These are phyloP conservation scores for Hibiscus syriacus DNA, from an alignment of 345 rosid genomes.

Conservation along the genomic window DNA sequence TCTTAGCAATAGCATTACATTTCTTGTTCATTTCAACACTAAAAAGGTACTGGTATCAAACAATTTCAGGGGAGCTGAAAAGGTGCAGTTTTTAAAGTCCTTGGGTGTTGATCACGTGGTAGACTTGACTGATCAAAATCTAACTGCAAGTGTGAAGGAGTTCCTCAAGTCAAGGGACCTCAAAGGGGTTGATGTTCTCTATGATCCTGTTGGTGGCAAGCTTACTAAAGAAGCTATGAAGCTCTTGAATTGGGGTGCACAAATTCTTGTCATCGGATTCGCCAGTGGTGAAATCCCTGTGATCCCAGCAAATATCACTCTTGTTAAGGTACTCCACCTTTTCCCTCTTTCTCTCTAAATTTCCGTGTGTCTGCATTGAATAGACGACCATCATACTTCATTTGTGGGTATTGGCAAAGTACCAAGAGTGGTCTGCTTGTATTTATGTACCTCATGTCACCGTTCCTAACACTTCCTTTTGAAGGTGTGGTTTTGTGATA, in stretches of 20 bases:
- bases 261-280: conserved; percentile 80
- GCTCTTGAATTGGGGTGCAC: conserved; percentile 93
- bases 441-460: too few relatives aligned
- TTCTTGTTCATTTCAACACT: not conserved
- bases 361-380: not conserved
- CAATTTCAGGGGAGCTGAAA: conserved; percentile 33
- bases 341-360: not conserved
- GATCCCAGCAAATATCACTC: conserved; percentile 83
- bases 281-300: conserved; percentile 89
- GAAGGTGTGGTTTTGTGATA: not conserved
- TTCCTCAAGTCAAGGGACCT: too few relatives aligned
- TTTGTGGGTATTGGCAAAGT: not conserved
- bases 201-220: conserved; percentile 92
- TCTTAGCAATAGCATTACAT: not conserved
- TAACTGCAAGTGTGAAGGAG: conserved; percentile 60
- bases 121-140: conserved; percentile 52
- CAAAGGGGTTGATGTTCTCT: too few relatives aligned
- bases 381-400: not conserved
- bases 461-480: not conserved
- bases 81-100: conserved; percentile 61
- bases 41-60: not conserved
- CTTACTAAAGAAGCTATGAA: conserved; percentile 62
- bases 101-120: conserved; percentile 81
- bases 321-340: conserved; percentile 58
- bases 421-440: too few relatives aligned